Percentiles rank a stretch among this genome's conserved stretches.
Conservation (phyloP, 257 asterid genomes). For the Rhazya stricta region DNA sequence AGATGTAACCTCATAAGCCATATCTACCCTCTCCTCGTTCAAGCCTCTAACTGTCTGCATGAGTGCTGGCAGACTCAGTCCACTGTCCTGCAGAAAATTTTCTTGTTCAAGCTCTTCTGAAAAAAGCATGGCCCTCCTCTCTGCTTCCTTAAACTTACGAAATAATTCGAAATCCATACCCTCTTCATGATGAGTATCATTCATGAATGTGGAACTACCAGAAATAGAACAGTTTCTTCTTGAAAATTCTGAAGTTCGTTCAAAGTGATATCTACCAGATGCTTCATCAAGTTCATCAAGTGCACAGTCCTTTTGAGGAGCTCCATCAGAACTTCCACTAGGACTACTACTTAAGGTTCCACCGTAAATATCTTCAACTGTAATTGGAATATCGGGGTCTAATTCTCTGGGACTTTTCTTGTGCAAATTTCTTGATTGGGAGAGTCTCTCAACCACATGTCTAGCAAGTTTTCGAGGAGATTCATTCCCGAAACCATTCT, state of each 20-base stretch:
- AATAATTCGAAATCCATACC: slow-evolving; percentile 48
- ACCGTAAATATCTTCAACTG: slow-evolving; percentile 76
- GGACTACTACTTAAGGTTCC: slow-evolving; percentile 45
- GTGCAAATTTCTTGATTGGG: slow-evolving; percentile 54
- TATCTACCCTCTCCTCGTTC: slow-evolving; percentile 63
- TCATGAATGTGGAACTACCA: slow-evolving; percentile 32
- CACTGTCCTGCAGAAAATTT: slow-evolving; percentile 46
- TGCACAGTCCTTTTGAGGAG: slow-evolving; percentile 31
- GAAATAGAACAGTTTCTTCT: slow-evolving; percentile 37
- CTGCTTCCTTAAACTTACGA: slow-evolving; percentile 62
- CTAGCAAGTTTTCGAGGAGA: slow-evolving; percentile 84
- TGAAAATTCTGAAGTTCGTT: slow-evolving; percentile 33
- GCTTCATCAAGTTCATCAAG: slow-evolving; percentile 39
- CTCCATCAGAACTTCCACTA: slow-evolving; percentile 44
- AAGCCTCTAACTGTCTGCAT: slow-evolving; percentile 55
- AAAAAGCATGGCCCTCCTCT: slow-evolving; percentile 54
- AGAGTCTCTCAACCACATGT: slow-evolving; percentile 90
- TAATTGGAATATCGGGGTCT: slow-evolving; percentile 64
- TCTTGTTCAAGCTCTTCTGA: slow-evolving; percentile 65
- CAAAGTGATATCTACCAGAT: slow-evolving; percentile 37
- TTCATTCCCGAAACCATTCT: slow-evolving; percentile 49
- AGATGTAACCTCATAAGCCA: slow-evolving; percentile 67
- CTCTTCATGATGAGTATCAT: slow-evolving; percentile 24
- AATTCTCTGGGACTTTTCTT: slow-evolving; percentile 49
- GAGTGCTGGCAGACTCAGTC: slow-evolving; percentile 49